phyloP scores from a whole-genome alignment of 345 rosid species.

The Boechera retrofracta region DNA sequence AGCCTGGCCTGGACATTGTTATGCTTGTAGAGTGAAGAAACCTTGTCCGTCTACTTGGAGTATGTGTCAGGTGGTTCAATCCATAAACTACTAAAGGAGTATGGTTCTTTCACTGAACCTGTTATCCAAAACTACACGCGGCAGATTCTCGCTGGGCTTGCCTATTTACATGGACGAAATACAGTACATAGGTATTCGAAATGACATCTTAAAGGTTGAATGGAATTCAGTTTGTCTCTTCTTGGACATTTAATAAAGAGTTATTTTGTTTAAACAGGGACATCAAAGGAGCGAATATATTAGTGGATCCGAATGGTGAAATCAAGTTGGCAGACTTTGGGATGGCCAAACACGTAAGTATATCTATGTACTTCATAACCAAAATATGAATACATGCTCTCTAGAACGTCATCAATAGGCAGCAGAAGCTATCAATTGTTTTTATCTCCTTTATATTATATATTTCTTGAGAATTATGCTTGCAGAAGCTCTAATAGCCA shows the following conservation, averaged over 20 bases:
- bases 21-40: slow-evolving; percentile 74
- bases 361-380: not conserved
- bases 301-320: slow-evolving; percentile 95
- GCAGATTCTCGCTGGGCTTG: slow-evolving; percentile 89
- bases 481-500: slow-evolving; percentile 24
- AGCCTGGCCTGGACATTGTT: slow-evolving; percentile 33
- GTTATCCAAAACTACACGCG: slow-evolving; percentile 92
- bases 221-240: slow-evolving; percentile 10
- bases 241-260: not conserved
- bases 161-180: slow-evolving; percentile 87
- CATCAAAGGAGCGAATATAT: slow-evolving; percentile 95
- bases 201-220: slow-evolving; percentile 5
- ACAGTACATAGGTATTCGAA: slow-evolving; percentile 82
- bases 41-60: slow-evolving; percentile 94
- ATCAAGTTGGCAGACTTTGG: slow-evolving; percentile 97
- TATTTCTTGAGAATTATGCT: not conserved
- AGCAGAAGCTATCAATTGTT: not conserved
- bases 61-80: slow-evolving; percentile 97
- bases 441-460: not conserved
- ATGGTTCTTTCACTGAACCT: slow-evolving; percentile 89
- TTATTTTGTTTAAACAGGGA: slow-evolving; percentile 60
- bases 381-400: slow-evolving; percentile 12
- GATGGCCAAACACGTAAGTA: slow-evolving; percentile 95
- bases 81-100: slow-evolving; percentile 90
- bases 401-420: not conserved